Conservation (phyloP, 2,329 filamentous ascomycete species). For the Alternaria solani region DNA sequence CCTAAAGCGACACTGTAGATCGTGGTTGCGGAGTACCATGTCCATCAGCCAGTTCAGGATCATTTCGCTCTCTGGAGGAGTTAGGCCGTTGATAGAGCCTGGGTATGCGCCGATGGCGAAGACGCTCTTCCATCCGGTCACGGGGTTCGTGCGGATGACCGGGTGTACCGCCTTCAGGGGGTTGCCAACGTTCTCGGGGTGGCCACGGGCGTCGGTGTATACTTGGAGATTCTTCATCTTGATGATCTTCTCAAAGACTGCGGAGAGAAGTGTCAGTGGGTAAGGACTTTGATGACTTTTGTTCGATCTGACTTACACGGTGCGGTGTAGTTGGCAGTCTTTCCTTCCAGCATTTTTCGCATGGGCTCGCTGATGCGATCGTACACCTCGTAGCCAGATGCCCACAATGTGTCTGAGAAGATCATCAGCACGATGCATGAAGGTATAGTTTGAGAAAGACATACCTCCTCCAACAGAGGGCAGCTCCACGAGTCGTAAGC, state of each 20-base stretch:
- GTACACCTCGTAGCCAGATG: conserved; percentile 12
- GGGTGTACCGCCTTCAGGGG: conserved; percentile 60
- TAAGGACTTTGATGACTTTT: background rate
- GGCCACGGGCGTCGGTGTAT: conserved; percentile 51
- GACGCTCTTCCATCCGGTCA: conserved; percentile 65
- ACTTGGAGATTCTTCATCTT: conserved; percentile 7
- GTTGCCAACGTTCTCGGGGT: conserved; percentile 59
- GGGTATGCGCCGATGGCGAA: conserved; percentile 49
- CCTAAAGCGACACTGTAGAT: conserved; percentile 52
- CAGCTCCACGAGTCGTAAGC: conserved; percentile 4
- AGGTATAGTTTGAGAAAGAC: background rate
- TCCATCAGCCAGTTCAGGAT: conserved; percentile 12
- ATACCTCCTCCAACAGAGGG: conserved; percentile 8
- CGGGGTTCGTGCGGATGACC: conserved; percentile 64
- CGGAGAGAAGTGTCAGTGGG: background rate
- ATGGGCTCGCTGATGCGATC: conserved; percentile 12
- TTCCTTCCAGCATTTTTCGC: conserved; percentile 8
- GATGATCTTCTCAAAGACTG: conserved; percentile 13
- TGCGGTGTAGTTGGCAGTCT: conserved; percentile 11
- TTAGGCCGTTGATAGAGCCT: conserved; percentile 11
- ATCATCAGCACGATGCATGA: background rate
- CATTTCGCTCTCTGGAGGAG: conserved; percentile 10
- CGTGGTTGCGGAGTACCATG: conserved; percentile 48
- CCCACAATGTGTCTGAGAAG: conserved; percentile 8
- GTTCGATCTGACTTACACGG: conserved; percentile 3